Base-by-base conservation (phyloP, 805 yeast genomes). In the Trichomonascus vanleenenianus region DNA sequence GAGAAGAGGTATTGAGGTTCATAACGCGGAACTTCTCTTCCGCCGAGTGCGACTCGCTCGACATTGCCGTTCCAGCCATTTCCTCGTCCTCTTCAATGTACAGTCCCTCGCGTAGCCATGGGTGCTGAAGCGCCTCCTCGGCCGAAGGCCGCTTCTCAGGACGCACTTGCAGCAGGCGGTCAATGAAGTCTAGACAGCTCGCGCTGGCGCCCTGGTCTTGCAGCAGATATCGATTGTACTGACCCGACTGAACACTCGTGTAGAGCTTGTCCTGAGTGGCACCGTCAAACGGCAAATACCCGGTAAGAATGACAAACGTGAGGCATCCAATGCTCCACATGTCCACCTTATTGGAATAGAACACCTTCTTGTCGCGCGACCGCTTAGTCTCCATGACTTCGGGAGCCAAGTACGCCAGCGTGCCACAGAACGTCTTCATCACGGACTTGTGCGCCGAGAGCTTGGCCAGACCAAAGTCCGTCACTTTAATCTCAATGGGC, bases 291-390 rank as follows among this genome's bases (percentile, higher is more conserved):
- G 99, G 99, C 50, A 91, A 69, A 71, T 87, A 96, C 0, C 93
- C 91, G 0, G 98, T 91, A 44, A 93, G 64, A 19, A 91, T 79
- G 3, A 93, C 98, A 66, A 88, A 93, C 0, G 88, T 83, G 22
- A 93, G 67, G 63, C 99, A 93, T 0, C 98, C 99, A 46, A 93
- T 73, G 1, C 97, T 87, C 99, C 99, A 93, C 75, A 93, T 86
- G 62, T 93, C 99, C 12, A 93, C 97, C 47, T 85, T 73, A 33
- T 84, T 81, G 2, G 96, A 86, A 59, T 93, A 93, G 43, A 63
- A 65, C 64, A 55, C 55, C 49, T 49, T 53, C 58, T 55, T 49
- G 53, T 43, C 44, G 20, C 51, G 44, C 11, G 44, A 34, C 20
- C 47, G 43, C 30, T 43, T 48, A 50, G 46, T 45, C 39, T 14